Conservation (phyloP, 106 monocot species). For the Hemerocallis citrina region DNA sequence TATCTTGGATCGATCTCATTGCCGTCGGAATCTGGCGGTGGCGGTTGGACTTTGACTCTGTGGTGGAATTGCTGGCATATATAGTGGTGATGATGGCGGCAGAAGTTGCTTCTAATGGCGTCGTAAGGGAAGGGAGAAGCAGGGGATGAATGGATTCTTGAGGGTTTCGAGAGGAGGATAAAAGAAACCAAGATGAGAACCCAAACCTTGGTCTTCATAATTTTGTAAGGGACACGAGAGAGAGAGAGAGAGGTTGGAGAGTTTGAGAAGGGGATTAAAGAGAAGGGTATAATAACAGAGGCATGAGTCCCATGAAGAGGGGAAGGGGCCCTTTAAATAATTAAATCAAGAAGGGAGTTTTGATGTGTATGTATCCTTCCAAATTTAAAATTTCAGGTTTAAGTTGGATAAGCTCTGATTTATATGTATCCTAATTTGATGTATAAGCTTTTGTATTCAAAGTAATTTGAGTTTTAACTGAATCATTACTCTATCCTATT, state of each 20-base stretch:
- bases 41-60: neutral
- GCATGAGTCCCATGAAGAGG: neutral
- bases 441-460: too few species aligned
- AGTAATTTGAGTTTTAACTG: too few species aligned
- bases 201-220: neutral
- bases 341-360: too few species aligned
- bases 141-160: neutral
- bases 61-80: too few species aligned
- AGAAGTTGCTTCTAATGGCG: slow-evolving; percentile 3
- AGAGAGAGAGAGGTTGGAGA: neutral
- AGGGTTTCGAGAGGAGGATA: slow-evolving; percentile 17
- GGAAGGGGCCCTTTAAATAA: too few species aligned
- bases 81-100: slow-evolving; percentile 13
- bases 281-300: neutral
- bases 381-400: too few species aligned
- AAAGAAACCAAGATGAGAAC: neutral
- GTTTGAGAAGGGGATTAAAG: neutral
- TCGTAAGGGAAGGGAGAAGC: neutral
- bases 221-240: slow-evolving; percentile 15
- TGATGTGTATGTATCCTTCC: too few species aligned
- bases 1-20: slow-evolving; percentile 45
- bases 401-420: too few species aligned
- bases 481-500: too few species aligned
- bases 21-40: neutral
- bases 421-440: too few species aligned